Percentiles rank a stretch among this genome's conserved stretches.
Conservation (phyloP, 371 early-diverging fungal species). For the Mortierella sp. region DNA sequence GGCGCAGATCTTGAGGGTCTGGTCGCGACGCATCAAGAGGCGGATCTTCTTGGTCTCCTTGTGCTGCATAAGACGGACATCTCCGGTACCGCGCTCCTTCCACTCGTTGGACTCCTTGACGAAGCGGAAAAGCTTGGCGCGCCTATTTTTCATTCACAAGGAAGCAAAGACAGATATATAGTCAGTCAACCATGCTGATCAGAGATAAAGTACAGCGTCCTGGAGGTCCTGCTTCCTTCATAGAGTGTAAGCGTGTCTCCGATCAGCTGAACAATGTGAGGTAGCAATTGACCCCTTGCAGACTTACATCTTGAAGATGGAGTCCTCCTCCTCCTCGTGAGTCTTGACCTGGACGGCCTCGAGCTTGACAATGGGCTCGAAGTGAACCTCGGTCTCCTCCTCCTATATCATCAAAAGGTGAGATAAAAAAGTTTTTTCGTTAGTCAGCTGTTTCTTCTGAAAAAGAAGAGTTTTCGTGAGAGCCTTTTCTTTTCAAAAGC, state of each 20-base stretch:
- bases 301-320: constrained; percentile 94
- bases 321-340: constrained; percentile 94
- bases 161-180: not conserved
- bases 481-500: not conserved
- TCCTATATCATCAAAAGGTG: constrained; percentile 47
- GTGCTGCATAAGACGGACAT: constrained; percentile 94
- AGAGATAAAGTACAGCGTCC: not conserved
- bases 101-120: constrained; percentile 91
- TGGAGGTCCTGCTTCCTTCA: not conserved
- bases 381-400: constrained; percentile 93
- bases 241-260: not conserved
- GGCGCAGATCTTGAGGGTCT: constrained; percentile 98
- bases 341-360: constrained; percentile 95
- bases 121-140: constrained; percentile 98
- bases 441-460: constrained; percentile 7
- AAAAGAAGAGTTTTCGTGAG: not conserved
- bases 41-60: constrained; percentile 90
- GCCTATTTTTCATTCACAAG: constrained; percentile 67
- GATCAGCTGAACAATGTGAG: not conserved
- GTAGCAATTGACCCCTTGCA: not conserved
- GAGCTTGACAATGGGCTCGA: constrained; percentile 96
- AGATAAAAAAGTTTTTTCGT: constrained; percentile 1
- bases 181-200: not conserved
- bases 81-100: constrained; percentile 99
- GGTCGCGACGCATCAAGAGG: constrained; percentile 97